Conservation (phyloP, 2,329 filamentous ascomycete species). For the Thelonectria discophora region DNA sequence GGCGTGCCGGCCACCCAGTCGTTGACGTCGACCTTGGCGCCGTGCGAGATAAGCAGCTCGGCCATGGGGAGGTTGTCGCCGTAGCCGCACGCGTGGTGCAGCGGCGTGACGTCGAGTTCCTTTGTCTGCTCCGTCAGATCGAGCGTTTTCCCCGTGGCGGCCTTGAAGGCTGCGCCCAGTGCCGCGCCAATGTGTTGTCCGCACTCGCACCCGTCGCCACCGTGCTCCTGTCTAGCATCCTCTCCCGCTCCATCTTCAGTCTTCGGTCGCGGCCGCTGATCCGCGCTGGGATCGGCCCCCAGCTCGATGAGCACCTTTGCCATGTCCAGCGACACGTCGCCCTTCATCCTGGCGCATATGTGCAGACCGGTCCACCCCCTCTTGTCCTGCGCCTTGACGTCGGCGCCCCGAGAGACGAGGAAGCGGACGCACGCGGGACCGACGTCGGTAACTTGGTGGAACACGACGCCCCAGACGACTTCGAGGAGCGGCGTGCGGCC, state of each 20-base stretch:
- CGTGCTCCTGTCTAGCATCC: neutral
- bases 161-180: neutral
- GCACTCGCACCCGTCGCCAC: conserved; percentile 7
- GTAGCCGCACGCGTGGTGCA: conserved; percentile 15
- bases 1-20: conserved; percentile 10
- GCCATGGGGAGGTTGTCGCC: conserved; percentile 12
- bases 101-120: conserved; percentile 16
- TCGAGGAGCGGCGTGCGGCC: conserved; percentile 7
- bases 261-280: neutral
- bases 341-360: conserved; percentile 10
- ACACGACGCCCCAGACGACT: neutral
- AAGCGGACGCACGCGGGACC: neutral
- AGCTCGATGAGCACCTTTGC: conserved; percentile 8
- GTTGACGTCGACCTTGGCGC: conserved; percentile 11
- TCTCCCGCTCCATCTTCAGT: neutral
- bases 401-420: conserved; percentile 1
- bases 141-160: neutral
- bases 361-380: conserved; percentile 15
- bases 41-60: conserved; percentile 6
- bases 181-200: conserved; percentile 14
- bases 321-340: conserved; percentile 3
- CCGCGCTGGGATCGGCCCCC: conserved; percentile 1
- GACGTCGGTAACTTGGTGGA: neutral
- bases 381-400: conserved; percentile 2
- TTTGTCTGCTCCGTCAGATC: neutral